phyloP scores from a whole-genome alignment of 2,329 filamentous ascomycete species.

The Aspergillus terreus region DNA sequence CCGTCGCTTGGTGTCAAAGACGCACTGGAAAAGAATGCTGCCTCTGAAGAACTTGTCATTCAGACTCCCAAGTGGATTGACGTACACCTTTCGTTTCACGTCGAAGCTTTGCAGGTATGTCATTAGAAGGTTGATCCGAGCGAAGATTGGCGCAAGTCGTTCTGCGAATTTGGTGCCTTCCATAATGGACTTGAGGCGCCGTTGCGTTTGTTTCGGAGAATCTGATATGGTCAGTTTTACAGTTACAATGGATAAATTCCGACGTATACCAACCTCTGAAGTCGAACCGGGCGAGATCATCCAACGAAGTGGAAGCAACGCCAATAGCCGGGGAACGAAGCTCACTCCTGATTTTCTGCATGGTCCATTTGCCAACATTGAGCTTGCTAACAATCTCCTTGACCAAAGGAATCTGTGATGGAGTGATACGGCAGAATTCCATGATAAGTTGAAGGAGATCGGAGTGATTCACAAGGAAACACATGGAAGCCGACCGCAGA shows the following conservation, averaged over 20 bases:
- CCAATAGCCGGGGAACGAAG: conserved; percentile 77
- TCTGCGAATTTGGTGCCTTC: conserved; percentile 52
- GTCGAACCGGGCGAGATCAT: conserved; percentile 86
- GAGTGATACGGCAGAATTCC: conserved; percentile 77
- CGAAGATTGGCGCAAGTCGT: conserved; percentile 56
- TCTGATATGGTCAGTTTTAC: conserved; percentile 54
- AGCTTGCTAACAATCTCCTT: conserved; percentile 84
- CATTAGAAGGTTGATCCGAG: conserved; percentile 74
- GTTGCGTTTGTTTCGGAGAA: conserved; percentile 68
- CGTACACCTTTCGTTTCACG: conserved; percentile 72
- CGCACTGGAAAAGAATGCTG: conserved; percentile 83
- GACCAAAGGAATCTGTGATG: conserved; percentile 63
- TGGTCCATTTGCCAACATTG: conserved; percentile 75
- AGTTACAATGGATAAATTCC: conserved; percentile 41
- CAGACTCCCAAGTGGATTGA: conserved; percentile 80
- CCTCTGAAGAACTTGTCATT: conserved; percentile 88
- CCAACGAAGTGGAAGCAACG: conserved; percentile 81
- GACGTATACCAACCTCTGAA: conserved; percentile 63
- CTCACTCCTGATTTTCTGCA: conserved; percentile 78
- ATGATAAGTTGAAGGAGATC: conserved; percentile 84
- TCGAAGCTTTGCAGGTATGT: conserved; percentile 72
- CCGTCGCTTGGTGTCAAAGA: conserved; percentile 75
- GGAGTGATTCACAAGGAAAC: conserved; percentile 86
- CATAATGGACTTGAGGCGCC: conserved; percentile 56
- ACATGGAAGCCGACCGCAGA: conserved; percentile 68